Evolutionary conservation across 208 protist species (phyloP).

Genomic region (Porcisia hertigi): DNA sequence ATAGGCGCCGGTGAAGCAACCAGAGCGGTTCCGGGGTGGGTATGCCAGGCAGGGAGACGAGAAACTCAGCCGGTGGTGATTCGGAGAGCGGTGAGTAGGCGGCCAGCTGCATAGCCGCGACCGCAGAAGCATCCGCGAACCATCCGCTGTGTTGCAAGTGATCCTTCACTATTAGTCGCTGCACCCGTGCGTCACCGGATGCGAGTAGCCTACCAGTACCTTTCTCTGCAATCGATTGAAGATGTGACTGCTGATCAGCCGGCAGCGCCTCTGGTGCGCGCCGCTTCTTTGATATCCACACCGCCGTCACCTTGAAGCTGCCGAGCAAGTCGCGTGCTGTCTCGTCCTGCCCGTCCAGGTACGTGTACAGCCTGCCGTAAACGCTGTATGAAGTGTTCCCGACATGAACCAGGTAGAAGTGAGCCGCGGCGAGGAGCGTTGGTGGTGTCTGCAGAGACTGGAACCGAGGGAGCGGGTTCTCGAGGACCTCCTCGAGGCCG

Average conservation of each 20-base stretch:
- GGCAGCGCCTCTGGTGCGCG: constrained; percentile 34
- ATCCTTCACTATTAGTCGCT: constrained; percentile 12
- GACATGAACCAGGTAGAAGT: constrained; percentile 46
- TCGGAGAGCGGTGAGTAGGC: not conserved
- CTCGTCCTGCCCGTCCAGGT: constrained; percentile 37
- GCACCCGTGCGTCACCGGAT: constrained; percentile 1
- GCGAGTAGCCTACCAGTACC: not conserved
- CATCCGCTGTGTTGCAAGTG: constrained; percentile 21
- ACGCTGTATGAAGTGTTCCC: constrained; percentile 63
- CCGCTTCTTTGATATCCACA: constrained; percentile 49
- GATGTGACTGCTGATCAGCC: constrained; percentile 7
- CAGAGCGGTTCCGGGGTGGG: not conserved
- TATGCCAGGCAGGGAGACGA: not conserved
- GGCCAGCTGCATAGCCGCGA: not conserved
- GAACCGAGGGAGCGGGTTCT: constrained; percentile 28
- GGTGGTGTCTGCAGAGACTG: constrained; percentile 37
- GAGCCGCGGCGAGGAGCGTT: constrained; percentile 35
- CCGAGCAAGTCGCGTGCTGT: constrained; percentile 35
- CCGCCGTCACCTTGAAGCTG: constrained; percentile 55
- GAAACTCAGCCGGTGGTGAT: not conserved
- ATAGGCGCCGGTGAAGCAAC: constrained; percentile 18
- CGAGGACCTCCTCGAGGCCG: constrained; percentile 49
- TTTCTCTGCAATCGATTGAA: constrained; percentile 8
- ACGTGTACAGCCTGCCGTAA: constrained; percentile 44
- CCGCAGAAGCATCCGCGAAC: constrained; percentile 13